Evolutionary conservation across 176 grass and related monocot genomes (phyloP).

Genomic region (Eragrostis curvula): DNA sequence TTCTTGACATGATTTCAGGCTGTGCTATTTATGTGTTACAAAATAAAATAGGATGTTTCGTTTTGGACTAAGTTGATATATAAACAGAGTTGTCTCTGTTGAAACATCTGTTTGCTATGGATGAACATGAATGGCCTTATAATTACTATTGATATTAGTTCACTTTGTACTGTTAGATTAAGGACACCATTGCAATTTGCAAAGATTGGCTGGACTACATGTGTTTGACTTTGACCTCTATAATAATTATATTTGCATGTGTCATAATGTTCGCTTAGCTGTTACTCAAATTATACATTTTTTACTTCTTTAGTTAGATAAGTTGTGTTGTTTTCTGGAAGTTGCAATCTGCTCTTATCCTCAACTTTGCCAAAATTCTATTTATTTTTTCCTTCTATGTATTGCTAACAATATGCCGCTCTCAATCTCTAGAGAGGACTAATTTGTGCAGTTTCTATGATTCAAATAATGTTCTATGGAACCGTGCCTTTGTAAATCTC

Average conservation of each 20-base stretch:
- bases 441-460: neutral
- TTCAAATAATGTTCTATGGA: constrained; percentile 4
- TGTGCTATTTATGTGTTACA: neutral
- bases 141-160: neutral
- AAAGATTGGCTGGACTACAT: neutral
- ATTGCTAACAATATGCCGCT: neutral
- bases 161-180: neutral
- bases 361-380: neutral
- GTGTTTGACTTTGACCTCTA: neutral
- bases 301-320: constrained; percentile 19
- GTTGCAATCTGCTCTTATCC: constrained; percentile 14
- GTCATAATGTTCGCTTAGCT: constrained; percentile 19
- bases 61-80: neutral
- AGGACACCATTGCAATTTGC: constrained; percentile 8
- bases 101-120: neutral
- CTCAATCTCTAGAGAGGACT: neutral
- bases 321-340: neutral
- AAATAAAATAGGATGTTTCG: neutral
- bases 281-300: neutral
- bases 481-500: neutral
- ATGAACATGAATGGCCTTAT: neutral
- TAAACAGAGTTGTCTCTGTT: neutral
- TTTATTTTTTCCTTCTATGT: constrained; percentile 22
- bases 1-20: neutral
- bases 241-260: constrained; percentile 2